Evolutionary conservation across 192 early-diverging fungal species (phyloP), one percentile per base, ranked within the genome.

Genomic region (Bifiguratus adelaidae): DNA sequence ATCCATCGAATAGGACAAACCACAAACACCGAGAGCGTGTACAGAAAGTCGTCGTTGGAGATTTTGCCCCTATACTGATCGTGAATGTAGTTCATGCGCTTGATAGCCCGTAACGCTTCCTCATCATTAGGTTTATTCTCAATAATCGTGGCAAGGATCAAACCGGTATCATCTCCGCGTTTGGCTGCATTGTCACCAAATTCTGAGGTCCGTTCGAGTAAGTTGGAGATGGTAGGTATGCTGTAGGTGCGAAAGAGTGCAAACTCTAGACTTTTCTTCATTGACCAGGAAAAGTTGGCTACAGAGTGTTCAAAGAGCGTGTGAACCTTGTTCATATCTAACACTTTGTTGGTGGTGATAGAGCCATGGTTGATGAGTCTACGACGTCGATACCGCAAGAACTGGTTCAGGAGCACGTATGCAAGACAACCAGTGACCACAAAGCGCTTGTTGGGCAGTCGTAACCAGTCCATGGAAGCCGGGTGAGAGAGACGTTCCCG

Each of bases 21-120:
- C 5, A 67, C 23, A 47, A 67, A 70, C 22, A 62, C 11, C 1
- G 51, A 28, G 22, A 73, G 22, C 2, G 63, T 67, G 48, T 63
- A 70, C 11, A 70, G 46, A 21, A 52, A 67, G 32, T 73, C 71
- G 8, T 56, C 71, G 25, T 73, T 61, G 13, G 42, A 43, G 29
- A 70, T 73, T 4, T 16, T 15, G n/a, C n/a, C n/a, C n/a, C n/a
- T n/a, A 18, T 73, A 70, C 28, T 70, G 58, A 9, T 54, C 60
- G 47, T 72, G 70, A 12, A 72, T 53, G 18, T 58, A 55, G 25
- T 72, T 72, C 11, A 72, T 15, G 8, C 63, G 55, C 16, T 61
- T 52, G 19, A 55, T 26, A 8, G 70, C 63, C 3, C 32, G 9
- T 15, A 60, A 56, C 0, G 24, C 19, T 5, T 53, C 41, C 7